Conservation (phyloP, 371 early-diverging fungal genomes). For the Sporodiniella umbellata region DNA sequence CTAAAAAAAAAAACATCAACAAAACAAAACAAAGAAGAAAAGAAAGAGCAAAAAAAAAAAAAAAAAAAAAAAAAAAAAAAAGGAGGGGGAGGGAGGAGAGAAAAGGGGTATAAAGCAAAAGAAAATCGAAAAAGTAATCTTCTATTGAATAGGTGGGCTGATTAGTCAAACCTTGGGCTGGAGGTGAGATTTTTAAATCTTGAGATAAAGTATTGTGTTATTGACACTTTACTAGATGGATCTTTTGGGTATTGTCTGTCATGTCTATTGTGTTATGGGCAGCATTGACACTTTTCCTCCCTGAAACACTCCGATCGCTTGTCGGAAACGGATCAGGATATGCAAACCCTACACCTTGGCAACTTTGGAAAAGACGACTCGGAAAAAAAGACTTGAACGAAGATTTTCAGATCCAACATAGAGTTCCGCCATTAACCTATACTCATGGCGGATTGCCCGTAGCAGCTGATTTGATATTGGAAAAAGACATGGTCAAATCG, state of each 20-base stretch:
- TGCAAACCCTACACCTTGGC: conserved; percentile 37
- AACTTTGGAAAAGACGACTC: conserved; percentile 13
- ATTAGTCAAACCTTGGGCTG: conserved; percentile 4
- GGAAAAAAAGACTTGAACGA: neutral
- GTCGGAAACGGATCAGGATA: conserved; percentile 44
- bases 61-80: neutral
- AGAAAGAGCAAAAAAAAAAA: too few species aligned
- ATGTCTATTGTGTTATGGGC: conserved; percentile 22
- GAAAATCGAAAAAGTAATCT: neutral
- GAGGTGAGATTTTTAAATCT: conserved; percentile 6
- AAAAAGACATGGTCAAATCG: neutral
- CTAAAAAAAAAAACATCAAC: too few species aligned
- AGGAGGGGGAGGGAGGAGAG: too few species aligned
- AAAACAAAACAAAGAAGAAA: too few species aligned
- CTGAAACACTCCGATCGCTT: conserved; percentile 45
- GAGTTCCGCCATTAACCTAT: neutral
- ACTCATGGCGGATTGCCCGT: neutral
- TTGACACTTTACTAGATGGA: conserved; percentile 13
- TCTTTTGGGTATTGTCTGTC: conserved; percentile 33
- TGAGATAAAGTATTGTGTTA: neutral
- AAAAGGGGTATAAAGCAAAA: too few species aligned
- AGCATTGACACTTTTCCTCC: conserved; percentile 26
- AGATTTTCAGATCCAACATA: neutral
- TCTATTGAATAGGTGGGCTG: conserved; percentile 2
- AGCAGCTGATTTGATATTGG: neutral